Evolutionary conservation across 2,329 filamentous ascomycete genomes (phyloP).

Genomic region (Neoarthrinium moseri): DNA sequence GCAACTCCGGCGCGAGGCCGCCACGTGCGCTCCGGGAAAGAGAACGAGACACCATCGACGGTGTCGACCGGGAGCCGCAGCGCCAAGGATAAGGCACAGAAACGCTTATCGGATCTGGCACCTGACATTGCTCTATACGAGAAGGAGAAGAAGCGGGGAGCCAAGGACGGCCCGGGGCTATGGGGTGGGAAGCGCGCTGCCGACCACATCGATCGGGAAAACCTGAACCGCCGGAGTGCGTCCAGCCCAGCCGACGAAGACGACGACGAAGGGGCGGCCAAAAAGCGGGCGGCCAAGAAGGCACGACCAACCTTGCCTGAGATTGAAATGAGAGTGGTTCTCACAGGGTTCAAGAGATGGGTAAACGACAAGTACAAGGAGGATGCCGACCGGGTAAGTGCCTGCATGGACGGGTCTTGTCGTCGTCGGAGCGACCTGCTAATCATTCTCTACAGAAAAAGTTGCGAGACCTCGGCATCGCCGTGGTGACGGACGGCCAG

Average conservation of each 20-base stretch:
- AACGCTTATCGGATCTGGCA: conserved; percentile 72
- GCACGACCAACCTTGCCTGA: conserved; percentile 62
- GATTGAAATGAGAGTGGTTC: conserved; percentile 71
- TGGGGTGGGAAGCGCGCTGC: conserved; percentile 66
- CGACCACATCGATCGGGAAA: conserved; percentile 54
- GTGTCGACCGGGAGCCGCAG: conserved; percentile 72
- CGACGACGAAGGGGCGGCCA: conserved; percentile 39
- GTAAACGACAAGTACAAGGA: conserved; percentile 70
- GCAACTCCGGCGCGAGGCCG: conserved; percentile 54
- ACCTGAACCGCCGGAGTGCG: conserved; percentile 29
- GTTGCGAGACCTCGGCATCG: conserved; percentile 79
- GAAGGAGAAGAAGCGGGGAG: conserved; percentile 81
- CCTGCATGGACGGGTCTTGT: background rate
- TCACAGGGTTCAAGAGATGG: conserved; percentile 87
- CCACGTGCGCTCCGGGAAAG: conserved; percentile 63
- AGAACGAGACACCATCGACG: conserved; percentile 77
- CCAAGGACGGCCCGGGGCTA: conserved; percentile 45
- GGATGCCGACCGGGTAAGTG: conserved; percentile 73
- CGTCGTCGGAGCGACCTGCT: conserved; percentile 10
- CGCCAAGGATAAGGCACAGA: conserved; percentile 82
- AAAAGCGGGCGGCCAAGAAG: conserved; percentile 59
- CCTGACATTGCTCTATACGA: conserved; percentile 88
- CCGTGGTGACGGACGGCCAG: conserved; percentile 72
- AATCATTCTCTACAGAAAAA: conserved; percentile 57
- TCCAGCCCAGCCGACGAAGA: conserved; percentile 34